Base-by-base conservation (phyloP, 176 grass and related monocot species). In the Puya raimondii region DNA sequence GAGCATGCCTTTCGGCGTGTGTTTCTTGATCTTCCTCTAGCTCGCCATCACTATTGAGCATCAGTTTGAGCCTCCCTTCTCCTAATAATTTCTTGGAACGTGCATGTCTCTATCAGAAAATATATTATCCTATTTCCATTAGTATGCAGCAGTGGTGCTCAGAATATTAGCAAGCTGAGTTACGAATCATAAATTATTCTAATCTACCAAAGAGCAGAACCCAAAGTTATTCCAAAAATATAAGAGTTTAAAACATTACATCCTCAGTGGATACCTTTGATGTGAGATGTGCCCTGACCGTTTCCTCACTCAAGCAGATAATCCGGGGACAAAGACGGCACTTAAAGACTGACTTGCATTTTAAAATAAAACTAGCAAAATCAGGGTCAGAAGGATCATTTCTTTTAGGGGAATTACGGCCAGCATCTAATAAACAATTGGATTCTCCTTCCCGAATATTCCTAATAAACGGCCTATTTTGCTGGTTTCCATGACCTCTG, bases 1-100 rank as follows among this genome's bases (percentile, higher is more conserved):
- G 82, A 74, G 86, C 93, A 83, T 97, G 79, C 50, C 93, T 78
- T 83, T 97, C 89, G 11, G 89, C 81, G 72, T 92, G 89, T 76
- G 93, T 97, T 84, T 97, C 89, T 72, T 80, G 69, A 13, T 97
- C 93, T 74, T 97, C 93, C 80, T 92, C 84, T 49, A 97, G 73
- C 65, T 97, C 89, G 69, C 86, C 93, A 70, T 97, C 86, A 72
- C 86, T 97, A 54, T 92, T 92, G 58, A 92, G 88, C 82, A 81
- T 87, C 73, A 97, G 12, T 63, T 90, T 97, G 63, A 97, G 86
- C 82, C 82, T 97, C 50, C 93, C 93, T 81, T 83, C 84, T 73
- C 65, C 77, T 69, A 87, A 69, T 5, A 90, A 82, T 61, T 97
- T 97, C 82, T 92, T 87, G 13, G 89, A 97, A 50, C 86, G 87